These are phyloP conservation scores for Medicago truncatula DNA, from an alignment of 306 rosid species.

Conservation along the genomic window DNA sequence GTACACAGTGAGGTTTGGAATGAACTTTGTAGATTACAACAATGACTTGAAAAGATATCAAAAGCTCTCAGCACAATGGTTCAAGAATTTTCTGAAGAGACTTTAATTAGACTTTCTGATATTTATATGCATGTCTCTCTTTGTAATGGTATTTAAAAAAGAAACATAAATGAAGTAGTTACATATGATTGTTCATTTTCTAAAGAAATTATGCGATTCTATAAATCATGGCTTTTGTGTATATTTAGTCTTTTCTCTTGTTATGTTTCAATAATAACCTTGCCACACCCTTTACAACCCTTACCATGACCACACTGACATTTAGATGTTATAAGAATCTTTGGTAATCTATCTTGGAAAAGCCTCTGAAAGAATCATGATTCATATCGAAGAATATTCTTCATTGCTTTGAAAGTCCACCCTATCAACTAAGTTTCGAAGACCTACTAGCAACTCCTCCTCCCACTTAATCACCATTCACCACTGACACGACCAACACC, in stretches of 20 bases:
- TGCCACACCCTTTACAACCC: not conserved
- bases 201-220: not conserved
- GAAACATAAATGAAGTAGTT: not conserved
- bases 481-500: not conserved
- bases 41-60: conserved; percentile 48
- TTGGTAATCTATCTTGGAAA: not conserved
- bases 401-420: not conserved
- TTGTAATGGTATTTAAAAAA: not conserved
- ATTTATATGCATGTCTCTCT: not conserved
- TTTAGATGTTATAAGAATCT: not conserved
- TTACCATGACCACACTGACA: not conserved
- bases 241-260: not conserved
- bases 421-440: not conserved
- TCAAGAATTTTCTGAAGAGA: conserved; percentile 50
- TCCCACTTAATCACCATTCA: not conserved
- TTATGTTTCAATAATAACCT: not conserved
- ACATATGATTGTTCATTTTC: not conserved
- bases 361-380: not conserved
- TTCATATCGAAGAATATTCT: not conserved
- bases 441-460: not conserved
- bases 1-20: conserved; percentile 55
- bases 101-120: conserved; percentile 26
- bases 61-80: conserved; percentile 65
- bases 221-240: not conserved
- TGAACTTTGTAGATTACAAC: conserved; percentile 56